Base-by-base conservation (phyloP, 495 filamentous ascomycete genomes). In the Viridothelium virens region DNA sequence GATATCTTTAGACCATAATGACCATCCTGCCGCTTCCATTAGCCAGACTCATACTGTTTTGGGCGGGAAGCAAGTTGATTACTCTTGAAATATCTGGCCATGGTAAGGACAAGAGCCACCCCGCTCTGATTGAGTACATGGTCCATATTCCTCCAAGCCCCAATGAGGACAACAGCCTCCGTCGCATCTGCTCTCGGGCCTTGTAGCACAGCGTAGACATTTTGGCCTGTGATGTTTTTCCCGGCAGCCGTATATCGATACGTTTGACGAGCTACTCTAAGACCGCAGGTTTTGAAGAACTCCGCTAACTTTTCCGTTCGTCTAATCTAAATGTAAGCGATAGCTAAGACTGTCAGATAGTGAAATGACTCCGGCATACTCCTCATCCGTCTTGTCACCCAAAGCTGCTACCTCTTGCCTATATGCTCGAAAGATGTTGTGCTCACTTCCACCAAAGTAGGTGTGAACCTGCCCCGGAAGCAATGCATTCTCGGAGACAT, bases 1-100 rank as follows among this genome's bases (percentile, higher is more conserved):
- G 70, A 98, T 96, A 70, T 98, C 94, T 77, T 98, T 98, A 46
- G 91, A 96, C 94, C 94, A 98, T 11, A 98, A 80, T 36, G 91
- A 96, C 94, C 94, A 98, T 67, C 91, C 87, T 89, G 63, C 44
- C 36, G 4, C 9, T 50, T 14, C 67, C 12, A 34, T 63, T 63
- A 38, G 38, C 3, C 3, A 10, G 18, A 59, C 7, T 7, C 3
- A 7, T 36, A 25, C 7, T 36, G n/a, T 34, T 59, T 9, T 34
- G 7, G 31, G 36, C n/a, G 31, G 53, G 36, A 9, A 3, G 7
- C 53, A 36, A 64, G 14, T 31, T 18, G 34, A 82, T 59, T 71
- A 86, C 89, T 82, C 75, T 94, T 96, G 79, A 98, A 96, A 77
- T 98, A 98, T 71, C 94, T 83, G 12, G 91, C 91, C 66, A 98